Conservation (phyloP, 2,329 filamentous ascomycete species). For the Drechmeria coniospora region DNA sequence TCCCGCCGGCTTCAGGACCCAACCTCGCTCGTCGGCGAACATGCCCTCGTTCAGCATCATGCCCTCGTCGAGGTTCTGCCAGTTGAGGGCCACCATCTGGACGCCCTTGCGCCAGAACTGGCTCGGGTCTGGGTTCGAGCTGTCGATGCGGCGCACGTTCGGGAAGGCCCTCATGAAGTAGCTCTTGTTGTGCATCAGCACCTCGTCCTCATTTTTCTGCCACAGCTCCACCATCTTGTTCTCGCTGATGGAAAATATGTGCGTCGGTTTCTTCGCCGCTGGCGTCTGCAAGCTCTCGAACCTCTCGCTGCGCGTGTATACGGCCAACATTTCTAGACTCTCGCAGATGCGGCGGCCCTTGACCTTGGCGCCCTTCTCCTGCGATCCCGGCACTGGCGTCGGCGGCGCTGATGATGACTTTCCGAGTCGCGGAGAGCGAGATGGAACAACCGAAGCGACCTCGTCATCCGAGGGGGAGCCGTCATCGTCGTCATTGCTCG, state of each 20-base stretch:
- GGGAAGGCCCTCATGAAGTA: slow-evolving; percentile 91
- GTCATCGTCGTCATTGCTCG: slow-evolving; percentile 19
- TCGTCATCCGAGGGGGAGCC: slow-evolving; percentile 30
- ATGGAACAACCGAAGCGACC: slow-evolving; percentile 5
- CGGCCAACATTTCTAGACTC: slow-evolving; percentile 55
- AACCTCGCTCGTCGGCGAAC: slow-evolving; percentile 77
- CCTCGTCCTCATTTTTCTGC: slow-evolving; percentile 50
- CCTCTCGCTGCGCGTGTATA: slow-evolving; percentile 77
- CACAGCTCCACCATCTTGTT: slow-evolving; percentile 48
- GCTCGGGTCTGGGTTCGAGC: slow-evolving; percentile 88
- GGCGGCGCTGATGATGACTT: slow-evolving; percentile 1
- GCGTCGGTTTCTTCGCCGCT: slow-evolving; percentile 39
- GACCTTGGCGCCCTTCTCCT: slow-evolving; percentile 27
- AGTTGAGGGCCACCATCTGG: slow-evolving; percentile 96
- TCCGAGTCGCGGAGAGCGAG: slow-evolving; percentile 1
- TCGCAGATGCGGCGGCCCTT: slow-evolving; percentile 58
- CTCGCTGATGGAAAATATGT: slow-evolving; percentile 84
- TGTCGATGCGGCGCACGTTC: slow-evolving; percentile 60
- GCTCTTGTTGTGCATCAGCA: slow-evolving; percentile 76
- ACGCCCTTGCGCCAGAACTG: slow-evolving; percentile 86
- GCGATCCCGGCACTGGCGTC: not conserved
- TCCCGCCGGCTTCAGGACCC: slow-evolving; percentile 68
- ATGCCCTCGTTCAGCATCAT: slow-evolving; percentile 97
- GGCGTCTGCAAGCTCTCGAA: slow-evolving; percentile 59
- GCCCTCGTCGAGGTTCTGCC: slow-evolving; percentile 85